Base-by-base conservation (phyloP, 768 basidiomycete genomes). In the Leccinum fibrillosum region DNA sequence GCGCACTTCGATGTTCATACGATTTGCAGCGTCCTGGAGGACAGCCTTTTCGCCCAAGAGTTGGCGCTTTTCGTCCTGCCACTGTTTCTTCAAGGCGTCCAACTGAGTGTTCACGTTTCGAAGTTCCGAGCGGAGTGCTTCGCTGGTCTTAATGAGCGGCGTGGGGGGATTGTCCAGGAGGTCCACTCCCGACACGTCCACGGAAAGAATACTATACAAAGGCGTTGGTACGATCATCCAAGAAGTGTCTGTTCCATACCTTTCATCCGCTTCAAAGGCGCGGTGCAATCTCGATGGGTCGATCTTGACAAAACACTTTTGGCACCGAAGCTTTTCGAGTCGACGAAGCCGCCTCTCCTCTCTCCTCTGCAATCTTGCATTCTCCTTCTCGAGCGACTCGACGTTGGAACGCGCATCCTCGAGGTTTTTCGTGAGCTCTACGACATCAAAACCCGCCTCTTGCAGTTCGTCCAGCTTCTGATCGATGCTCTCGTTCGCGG, bases 401-500 rank as follows among this genome's bases (percentile, higher is more conserved):
- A 88, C 84, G 61, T 75, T 79, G 13, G 77, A 69, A 8, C 87
- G 81, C 9, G 89, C 88, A 62, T 91, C 89, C 57, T 86, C 88
- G 3, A 93, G 80, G 54, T 83, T 85, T 72, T 78, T 80, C 0
- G 88, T 86, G 35, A 92, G 76, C 7, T 82, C 84, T 48, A 93
- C 83, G 44, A 86, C 86, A 28, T 84, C 90, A 13, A 88, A 71
- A 5, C 92, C 92, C 0, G 88, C 86, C 56, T 92, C 86, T 66
- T 91, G 89, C 3, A 95, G 84, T 53, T 87, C 85, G 68, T 92
- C 91, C 15, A 95, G 78, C 70, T 94, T 94, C 66, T 92, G 87
- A 64, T 95, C 94, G 54, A 95, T 90, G 64, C 83, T 88, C 35
- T 88, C 86, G 67, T 95, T 93, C 10, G 92, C 92, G 2, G 69